Conservation (phyloP, 495 filamentous ascomycete species). For the Aspergillus sparsus region DNA sequence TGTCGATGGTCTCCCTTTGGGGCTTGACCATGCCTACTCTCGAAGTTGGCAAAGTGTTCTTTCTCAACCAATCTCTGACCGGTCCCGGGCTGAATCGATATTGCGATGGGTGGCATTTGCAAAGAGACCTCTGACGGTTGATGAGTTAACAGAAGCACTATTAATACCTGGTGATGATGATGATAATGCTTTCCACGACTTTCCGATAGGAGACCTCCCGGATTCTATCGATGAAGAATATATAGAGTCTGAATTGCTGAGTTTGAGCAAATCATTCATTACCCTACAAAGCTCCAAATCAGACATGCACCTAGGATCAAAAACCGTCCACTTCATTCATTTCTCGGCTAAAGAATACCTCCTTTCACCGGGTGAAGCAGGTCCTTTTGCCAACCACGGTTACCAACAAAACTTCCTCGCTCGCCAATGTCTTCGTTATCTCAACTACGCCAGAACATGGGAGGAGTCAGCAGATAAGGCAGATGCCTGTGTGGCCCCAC, state of each 20-base stretch:
- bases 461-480: background rate
- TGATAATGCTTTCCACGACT: background rate
- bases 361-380: background rate
- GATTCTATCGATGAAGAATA: background rate
- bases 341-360: conserved; percentile 5
- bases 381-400: background rate
- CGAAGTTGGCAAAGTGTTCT: conserved; percentile 1
- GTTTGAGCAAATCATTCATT: background rate
- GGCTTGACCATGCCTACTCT: background rate
- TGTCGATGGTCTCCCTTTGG: background rate
- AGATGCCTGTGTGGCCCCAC: background rate
- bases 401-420: background rate
- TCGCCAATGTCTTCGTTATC: background rate
- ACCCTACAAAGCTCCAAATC: background rate
- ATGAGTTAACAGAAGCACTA: background rate
- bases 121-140: background rate
- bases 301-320: background rate
- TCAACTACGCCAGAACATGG: background rate
- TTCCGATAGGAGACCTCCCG: background rate
- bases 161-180: background rate
- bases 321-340: conserved; percentile 4
- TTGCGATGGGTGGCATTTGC: conserved; percentile 6
- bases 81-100: background rate
- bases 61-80: background rate
- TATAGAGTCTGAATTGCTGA: background rate